Base-by-base conservation (phyloP, 345 rosid species). In the Sonneratia alba region DNA sequence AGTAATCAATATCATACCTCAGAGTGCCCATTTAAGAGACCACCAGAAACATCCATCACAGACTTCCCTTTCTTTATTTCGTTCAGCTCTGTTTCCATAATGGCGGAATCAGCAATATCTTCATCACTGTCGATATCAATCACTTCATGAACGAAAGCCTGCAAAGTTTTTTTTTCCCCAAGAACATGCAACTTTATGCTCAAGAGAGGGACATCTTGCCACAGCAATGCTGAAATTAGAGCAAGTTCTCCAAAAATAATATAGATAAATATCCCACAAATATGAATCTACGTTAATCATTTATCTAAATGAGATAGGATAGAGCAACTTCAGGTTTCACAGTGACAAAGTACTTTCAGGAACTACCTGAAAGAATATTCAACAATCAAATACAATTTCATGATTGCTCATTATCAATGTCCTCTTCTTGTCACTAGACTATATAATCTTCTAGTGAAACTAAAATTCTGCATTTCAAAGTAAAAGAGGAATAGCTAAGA, bases 51-150 rank as follows among this genome's bases (percentile, higher is more conserved):
- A 68, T 63, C 59, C 19, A 81, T 70, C 67, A 84, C 64, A 47
- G 83, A 84, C 79, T 91, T 94, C 79, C 95, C 93, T 83, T 91
- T 87, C 72, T 81, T 79, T 76, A 75, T 81, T 56, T 48, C 43
- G 76, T 81, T 85, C 72, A 64, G 75, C 70, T 66, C 79, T 72
- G 68, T 73, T 73, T 72, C 87, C 75, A 75, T n/a, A 67, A 79
- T 73, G 70, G 77, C 74, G 53, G 78, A 67, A 77, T 88, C 87
- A 78, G 67, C 68, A 63, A 73, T 63, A 71, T 76, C 83, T 38
- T 85, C 93, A 75, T 85, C 84, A 27, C 81, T 74, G 63, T 88
- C 93, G 72, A 81, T 76, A 77, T 86, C 88, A 82, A 85, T 88
- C 22, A 84, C 85, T 81, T 88, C 87, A 65, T 68, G 78, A 49